Evolutionary conservation across 371 early-diverging fungal species (phyloP).

Genomic region (Circinella minor): DNA sequence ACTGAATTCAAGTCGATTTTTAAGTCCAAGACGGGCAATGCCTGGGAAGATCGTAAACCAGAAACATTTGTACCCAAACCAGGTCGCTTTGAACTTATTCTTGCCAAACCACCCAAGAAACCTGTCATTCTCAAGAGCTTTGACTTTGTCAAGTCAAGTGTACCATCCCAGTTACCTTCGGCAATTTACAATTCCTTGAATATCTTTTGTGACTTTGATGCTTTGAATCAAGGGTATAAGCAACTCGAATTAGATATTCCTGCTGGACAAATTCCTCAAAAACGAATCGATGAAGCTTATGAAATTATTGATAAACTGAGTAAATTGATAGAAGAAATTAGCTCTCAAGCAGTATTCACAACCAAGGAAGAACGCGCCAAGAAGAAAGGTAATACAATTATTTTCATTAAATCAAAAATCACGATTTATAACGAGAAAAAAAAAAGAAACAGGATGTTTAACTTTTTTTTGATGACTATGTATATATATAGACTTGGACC

Average conservation of each 20-base stretch:
- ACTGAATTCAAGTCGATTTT: slow-evolving; percentile 64
- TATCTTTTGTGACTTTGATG: slow-evolving; percentile 50
- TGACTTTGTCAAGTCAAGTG: slow-evolving; percentile 12
- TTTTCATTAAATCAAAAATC: too few species aligned
- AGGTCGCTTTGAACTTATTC: slow-evolving; percentile 50
- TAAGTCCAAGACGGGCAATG: slow-evolving; percentile 61
- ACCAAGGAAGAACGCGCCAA: slow-evolving; percentile 13
- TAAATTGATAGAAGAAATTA: slow-evolving; percentile 19
- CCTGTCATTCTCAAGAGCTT: slow-evolving; percentile 33
- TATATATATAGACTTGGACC: slow-evolving; percentile 17
- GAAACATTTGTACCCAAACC: slow-evolving; percentile 43
- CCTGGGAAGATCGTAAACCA: slow-evolving; percentile 42
- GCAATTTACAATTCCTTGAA: slow-evolving; percentile 40
- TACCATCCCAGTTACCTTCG: slow-evolving; percentile 20
- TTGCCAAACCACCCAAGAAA: slow-evolving; percentile 24
- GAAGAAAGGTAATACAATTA: slow-evolving; percentile 14
- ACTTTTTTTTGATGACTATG: too few species aligned
- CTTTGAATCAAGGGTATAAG: slow-evolving; percentile 38
- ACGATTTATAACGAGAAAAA: too few species aligned
- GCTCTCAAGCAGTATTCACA: background rate
- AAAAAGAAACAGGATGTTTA: too few species aligned
- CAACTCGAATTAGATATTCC: slow-evolving; percentile 49
- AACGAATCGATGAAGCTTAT: slow-evolving; percentile 42
- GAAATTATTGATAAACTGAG: slow-evolving; percentile 29
- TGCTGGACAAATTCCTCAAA: slow-evolving; percentile 53